Evolutionary conservation across 352 stramenopile species (phyloP).

Genomic region (Globisporangium abappressorium): DNA sequence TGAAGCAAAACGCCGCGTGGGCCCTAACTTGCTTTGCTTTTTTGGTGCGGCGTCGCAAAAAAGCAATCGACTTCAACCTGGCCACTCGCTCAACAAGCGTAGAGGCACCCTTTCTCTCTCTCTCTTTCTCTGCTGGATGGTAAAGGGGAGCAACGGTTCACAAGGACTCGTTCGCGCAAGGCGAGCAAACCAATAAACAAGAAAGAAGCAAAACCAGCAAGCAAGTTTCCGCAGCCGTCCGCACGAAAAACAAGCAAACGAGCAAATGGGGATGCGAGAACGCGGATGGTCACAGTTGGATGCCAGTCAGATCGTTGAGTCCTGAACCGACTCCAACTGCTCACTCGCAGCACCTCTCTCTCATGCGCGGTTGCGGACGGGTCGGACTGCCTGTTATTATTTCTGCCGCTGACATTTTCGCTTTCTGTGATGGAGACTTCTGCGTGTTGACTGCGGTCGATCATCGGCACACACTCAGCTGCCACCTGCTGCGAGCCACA

Average conservation of each 20-base stretch:
- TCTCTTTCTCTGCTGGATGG: neutral
- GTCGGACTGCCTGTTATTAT: conserved; percentile 3
- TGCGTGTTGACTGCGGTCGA: neutral
- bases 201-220: neutral
- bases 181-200: neutral
- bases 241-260: neutral
- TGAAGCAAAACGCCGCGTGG: neutral
- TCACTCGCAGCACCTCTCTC: neutral
- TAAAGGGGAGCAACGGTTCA: neutral
- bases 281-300: neutral
- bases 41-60: neutral
- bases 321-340: conserved; percentile 2
- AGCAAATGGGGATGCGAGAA: neutral
- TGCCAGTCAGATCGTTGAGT: neutral
- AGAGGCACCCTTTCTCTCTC: too few species aligned
- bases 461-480: conserved; percentile 11
- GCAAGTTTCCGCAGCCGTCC: neutral
- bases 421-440: neutral
- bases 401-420: neutral
- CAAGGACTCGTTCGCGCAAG: neutral
- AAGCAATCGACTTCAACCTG: neutral
- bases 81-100: neutral
- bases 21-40: neutral
- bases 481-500: conserved; percentile 3
- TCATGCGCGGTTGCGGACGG: neutral